Conservation (phyloP, 2,329 filamentous ascomycete genomes). For the Cladosporium sp. region DNA sequence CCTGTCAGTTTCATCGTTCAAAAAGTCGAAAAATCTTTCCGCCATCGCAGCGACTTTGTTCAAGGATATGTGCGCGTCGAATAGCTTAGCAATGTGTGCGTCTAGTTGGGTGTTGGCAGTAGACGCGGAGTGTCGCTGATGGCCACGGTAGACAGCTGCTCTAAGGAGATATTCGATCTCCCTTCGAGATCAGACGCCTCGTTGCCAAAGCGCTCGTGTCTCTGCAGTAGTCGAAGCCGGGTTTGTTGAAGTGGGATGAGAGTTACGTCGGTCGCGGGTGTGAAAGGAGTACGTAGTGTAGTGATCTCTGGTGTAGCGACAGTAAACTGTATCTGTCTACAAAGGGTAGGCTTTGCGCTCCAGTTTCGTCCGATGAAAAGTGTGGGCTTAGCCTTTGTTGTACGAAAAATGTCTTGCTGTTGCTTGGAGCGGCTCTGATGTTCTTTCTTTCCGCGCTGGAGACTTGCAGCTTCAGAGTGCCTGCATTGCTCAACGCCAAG, state of each 20-base stretch:
- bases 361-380: background rate
- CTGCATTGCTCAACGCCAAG: background rate
- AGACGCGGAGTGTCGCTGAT: background rate
- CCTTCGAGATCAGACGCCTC: no score
- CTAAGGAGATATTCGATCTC: no score
- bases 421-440: background rate
- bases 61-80: background rate
- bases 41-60: background rate
- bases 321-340: background rate
- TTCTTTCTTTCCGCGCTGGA: background rate
- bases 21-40: background rate
- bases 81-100: background rate
- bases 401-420: background rate
- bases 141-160: no score
- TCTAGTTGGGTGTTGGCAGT: background rate
- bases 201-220: background rate
- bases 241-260: background rate
- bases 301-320: background rate
- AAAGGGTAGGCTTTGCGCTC: background rate
- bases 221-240: background rate
- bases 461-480: background rate
- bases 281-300: background rate
- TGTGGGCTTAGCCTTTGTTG: background rate
- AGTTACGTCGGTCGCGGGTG: background rate
- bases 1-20: background rate